Evolutionary conservation across 2,329 filamentous ascomycete species (phyloP).

Genomic region (Exserohilum turcica): DNA sequence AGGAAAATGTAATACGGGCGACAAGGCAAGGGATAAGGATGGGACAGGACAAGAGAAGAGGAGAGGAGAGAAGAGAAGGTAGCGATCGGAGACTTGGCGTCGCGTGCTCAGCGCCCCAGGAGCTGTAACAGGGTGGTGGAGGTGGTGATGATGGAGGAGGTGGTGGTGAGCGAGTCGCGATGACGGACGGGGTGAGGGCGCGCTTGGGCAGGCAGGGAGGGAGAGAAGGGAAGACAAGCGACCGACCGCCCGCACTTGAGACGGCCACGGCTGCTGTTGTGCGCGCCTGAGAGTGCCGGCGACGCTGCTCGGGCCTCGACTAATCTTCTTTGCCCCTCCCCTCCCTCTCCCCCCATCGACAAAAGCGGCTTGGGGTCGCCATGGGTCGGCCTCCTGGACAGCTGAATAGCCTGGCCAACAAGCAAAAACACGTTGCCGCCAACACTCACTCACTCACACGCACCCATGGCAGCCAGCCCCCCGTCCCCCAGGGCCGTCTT

Average conservation of each 20-base stretch:
- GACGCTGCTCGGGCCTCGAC: constrained; percentile 14
- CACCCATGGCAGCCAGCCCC: too few species aligned
- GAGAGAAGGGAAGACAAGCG: constrained; percentile 25
- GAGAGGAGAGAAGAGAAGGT: constrained; percentile 1
- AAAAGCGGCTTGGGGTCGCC: constrained; percentile 12
- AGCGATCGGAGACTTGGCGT: constrained; percentile 24
- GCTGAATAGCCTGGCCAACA: neutral
- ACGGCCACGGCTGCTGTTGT: neutral
- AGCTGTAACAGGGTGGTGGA: constrained; percentile 24
- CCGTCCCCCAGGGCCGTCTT: too few species aligned
- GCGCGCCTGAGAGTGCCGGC: constrained; percentile 7
- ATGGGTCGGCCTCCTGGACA: constrained; percentile 8
- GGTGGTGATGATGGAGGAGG: too few species aligned
- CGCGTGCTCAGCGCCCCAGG: constrained; percentile 26
- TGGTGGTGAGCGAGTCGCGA: constrained; percentile 24
- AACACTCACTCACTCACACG: too few species aligned
- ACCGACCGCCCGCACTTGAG: too few species aligned
- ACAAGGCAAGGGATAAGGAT: neutral
- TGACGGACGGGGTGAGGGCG: constrained; percentile 22
- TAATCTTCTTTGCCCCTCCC: constrained; percentile 17
- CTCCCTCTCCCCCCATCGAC: constrained; percentile 7
- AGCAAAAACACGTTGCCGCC: neutral
- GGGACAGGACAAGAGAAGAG: constrained; percentile 28
- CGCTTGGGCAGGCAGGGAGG: constrained; percentile 16
- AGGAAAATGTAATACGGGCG: constrained; percentile 20